phyloP scores from a whole-genome alignment of 768 basidiomycete species.

The Mycena vitilis region DNA sequence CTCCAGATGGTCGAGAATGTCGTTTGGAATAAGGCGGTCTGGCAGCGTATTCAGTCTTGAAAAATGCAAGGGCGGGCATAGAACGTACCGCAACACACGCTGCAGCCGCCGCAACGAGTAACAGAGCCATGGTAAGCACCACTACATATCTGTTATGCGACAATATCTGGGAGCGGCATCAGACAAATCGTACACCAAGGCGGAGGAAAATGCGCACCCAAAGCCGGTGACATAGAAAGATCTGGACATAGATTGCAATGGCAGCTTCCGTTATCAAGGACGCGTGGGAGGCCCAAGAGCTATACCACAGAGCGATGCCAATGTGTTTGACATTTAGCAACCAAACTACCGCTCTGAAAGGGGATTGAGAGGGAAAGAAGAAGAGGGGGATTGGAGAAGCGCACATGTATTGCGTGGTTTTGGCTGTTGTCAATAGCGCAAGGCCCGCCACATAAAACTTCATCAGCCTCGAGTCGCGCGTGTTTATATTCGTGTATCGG shows the following conservation, averaged over 20 bases:
- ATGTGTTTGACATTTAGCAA: slow-evolving; percentile 6
- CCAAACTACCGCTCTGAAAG: neutral
- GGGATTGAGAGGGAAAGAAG: neutral
- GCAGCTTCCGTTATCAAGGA: neutral
- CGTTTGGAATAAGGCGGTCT: neutral
- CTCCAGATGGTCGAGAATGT: neutral
- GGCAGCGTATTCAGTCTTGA: neutral
- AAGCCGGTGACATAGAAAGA: neutral
- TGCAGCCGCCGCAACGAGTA: neutral
- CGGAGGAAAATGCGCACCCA: neutral
- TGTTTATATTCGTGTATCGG: slow-evolving; percentile 1
- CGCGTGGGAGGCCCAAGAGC: neutral
- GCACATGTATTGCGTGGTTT: neutral
- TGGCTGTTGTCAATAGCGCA: neutral
- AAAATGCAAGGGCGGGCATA: neutral
- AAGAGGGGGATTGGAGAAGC: neutral
- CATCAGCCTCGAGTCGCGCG: neutral
- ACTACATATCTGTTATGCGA: neutral
- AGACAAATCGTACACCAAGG: neutral
- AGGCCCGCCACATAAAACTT: slow-evolving; percentile 1
- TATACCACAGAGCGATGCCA: neutral
- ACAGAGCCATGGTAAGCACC: neutral
- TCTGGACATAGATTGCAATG: neutral
- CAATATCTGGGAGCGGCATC: neutral
- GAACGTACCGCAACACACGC: neutral